phyloP scores from a whole-genome alignment of 495 filamentous ascomycete genomes.

The Amniculicola lignicola region DNA sequence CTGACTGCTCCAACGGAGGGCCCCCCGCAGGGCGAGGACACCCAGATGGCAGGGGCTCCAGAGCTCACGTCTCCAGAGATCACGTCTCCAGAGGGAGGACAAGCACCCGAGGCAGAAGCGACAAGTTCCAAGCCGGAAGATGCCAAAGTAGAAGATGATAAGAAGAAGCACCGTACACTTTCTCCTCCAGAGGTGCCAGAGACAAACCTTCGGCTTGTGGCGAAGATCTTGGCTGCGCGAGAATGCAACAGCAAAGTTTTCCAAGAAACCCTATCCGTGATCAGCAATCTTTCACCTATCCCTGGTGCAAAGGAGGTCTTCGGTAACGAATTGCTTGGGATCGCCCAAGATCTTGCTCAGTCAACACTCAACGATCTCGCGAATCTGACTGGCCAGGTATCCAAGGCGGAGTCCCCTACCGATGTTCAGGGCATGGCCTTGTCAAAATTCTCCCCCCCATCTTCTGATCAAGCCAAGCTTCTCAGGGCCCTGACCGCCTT shows the following conservation, averaged over 20 bases:
- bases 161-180: constrained; percentile 71
- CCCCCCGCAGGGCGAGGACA: constrained; percentile 4
- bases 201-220: constrained; percentile 83
- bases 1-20: background rate
- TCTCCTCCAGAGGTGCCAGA: constrained; percentile 86
- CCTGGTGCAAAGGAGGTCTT: constrained; percentile 87
- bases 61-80: constrained; percentile 37
- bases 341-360: constrained; percentile 78
- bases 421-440: constrained; percentile 93
- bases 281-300: constrained; percentile 94
- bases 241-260: constrained; percentile 97
- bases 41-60: constrained; percentile 27
- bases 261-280: constrained; percentile 91
- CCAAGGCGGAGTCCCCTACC: constrained; percentile 79
- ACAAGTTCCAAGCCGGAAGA: constrained; percentile 38
- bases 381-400: constrained; percentile 81
- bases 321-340: constrained; percentile 80
- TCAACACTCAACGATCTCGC: constrained; percentile 81
- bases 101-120: constrained; percentile 24
- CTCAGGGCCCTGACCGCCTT: constrained; percentile 90
- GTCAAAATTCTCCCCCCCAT: constrained; percentile 90
- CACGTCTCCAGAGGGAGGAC: constrained; percentile 32
- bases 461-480: constrained; percentile 93
- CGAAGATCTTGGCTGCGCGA: constrained; percentile 90
- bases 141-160: constrained; percentile 33